Conservation (phyloP, 192 early-diverging fungal genomes). For the Rhizophagus prolifer region DNA sequence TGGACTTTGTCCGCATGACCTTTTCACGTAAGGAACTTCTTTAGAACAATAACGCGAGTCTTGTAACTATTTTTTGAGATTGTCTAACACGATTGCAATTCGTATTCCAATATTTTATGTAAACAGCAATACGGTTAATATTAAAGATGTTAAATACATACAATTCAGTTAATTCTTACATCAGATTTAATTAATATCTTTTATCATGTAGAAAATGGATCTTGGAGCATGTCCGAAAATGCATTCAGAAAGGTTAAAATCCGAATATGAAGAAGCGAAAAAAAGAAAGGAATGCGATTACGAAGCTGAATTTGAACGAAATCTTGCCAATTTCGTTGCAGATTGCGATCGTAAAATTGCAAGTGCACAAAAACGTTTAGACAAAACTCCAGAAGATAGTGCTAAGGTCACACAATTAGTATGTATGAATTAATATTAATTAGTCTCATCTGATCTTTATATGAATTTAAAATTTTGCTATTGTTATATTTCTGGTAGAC, state of each 20-base stretch:
- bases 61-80: not conserved
- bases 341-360: slow-evolving; percentile 55
- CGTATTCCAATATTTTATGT: not conserved
- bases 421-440: not conserved
- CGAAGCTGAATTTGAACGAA: slow-evolving; percentile 49
- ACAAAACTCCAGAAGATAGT: slow-evolving; percentile 52
- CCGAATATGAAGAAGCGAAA: slow-evolving; percentile 46
- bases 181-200: not conserved
- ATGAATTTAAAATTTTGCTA: not conserved
- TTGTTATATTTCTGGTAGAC: not conserved
- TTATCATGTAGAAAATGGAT: slow-evolving; percentile 45
- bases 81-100: not conserved
- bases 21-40: slow-evolving; percentile 40
- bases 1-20: slow-evolving; percentile 50
- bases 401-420: slow-evolving; percentile 23
- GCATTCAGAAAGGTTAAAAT: slow-evolving; percentile 50
- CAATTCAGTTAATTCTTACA: not conserved
- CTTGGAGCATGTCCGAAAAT: slow-evolving; percentile 50
- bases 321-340: slow-evolving; percentile 41
- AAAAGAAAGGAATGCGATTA: slow-evolving; percentile 26
- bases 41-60: not conserved
- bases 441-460: not conserved
- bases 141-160: not conserved
- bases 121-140: slow-evolving; percentile 21
- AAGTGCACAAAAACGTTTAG: slow-evolving; percentile 45